Evolutionary conservation across 352 stramenopile genomes (phyloP), one percentile per base, ranked within the genome.

Genomic region (Pythium graminicola): DNA sequence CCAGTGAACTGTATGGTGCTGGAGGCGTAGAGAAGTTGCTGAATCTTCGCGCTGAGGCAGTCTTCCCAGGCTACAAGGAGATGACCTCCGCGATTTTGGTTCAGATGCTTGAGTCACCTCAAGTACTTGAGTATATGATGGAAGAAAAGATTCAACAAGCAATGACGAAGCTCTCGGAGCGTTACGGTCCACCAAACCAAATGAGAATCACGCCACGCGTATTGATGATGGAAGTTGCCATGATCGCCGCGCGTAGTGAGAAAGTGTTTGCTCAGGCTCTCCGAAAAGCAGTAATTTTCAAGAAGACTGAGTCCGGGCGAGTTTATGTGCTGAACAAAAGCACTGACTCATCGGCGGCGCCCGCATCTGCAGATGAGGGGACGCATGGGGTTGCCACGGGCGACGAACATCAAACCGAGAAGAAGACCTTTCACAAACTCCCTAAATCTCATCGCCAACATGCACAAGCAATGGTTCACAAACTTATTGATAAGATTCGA

Each of bases 51-150:
- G 50, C 73, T 28, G 54, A 44, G 24, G 62, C 65, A 16, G 62
- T 75, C 26, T 95, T 93, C 29, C 31, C 50, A 10, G 78, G 77
- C 10, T 95, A 92, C 43, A 73, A 81, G 50, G 76, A 95, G 27
- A 35, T 95, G 24, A 89, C 81, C 0, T 76, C 74, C 14, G 65
- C 69, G 13, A 53, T 95, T 17, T 52, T 95, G 3, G 84, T 78
- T 13, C 81, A 91, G 39, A 62, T 80, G 7, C 60, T 95, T 24
- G 81, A 93, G 53, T 93, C 83, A 4, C 84, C 84, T 3, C 75
- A 90, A 51, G 78, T 93, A 6, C 54, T 95, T n/a, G 69, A 93
- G 56, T 73, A 85, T 26, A 83, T 83, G 57, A 93, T 93, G 81
- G 80, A 93, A 58, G 81, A 92, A 11, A 92, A 89, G 48, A 91